Evolutionary conservation across 805 yeast species (phyloP), one percentile per base, ranked within the genome.

Genomic region (Metschnikowia anglica): DNA sequence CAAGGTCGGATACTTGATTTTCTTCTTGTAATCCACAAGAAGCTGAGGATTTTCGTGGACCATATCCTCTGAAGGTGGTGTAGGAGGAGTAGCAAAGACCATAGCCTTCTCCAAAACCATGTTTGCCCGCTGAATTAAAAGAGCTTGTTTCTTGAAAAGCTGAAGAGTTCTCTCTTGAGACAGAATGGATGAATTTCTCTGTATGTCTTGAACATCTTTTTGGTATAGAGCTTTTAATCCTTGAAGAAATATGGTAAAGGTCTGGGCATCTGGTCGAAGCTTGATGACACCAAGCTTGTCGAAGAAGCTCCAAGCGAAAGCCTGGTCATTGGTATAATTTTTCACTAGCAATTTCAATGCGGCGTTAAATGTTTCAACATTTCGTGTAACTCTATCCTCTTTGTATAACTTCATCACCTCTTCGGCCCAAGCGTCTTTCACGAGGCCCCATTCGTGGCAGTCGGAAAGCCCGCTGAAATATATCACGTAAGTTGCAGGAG

Each of bases 401-500:
- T 56, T 54, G 41, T 66, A 66, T 2, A 58, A 44, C 1, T 48
- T 49, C 2, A 61, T 29, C 10, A 61, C 52, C 19, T 52, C 52
- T 6, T 55, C 53, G 5, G 61, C 54, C 13, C 51, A n/a, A 2
- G 41, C 44, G 15, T 47, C 45, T 13, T 58, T 42, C 0, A 61
- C 56, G 29, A 53, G 51, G 2, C 73, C 73, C 70, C 70, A 66
- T 28, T 56, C 54, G 20, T 55, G 55, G 15, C 58, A 43, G 39
- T 58, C 63, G 33, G 69, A 57, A 9, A 70, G 43, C 1, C 74
- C 74, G 37, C 61, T 58, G 44, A 66, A 70, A 15, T 67, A 53
- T 7, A 63, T 62, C 4, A 66, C 57, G 38, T 59, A 63, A 6
- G 70, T 66, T 21, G 65, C 65, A n/a, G 77, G 74, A 51, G 81